phyloP scores from a whole-genome alignment of 768 basidiomycete genomes.

The Leccinum olivaceopallidum region DNA sequence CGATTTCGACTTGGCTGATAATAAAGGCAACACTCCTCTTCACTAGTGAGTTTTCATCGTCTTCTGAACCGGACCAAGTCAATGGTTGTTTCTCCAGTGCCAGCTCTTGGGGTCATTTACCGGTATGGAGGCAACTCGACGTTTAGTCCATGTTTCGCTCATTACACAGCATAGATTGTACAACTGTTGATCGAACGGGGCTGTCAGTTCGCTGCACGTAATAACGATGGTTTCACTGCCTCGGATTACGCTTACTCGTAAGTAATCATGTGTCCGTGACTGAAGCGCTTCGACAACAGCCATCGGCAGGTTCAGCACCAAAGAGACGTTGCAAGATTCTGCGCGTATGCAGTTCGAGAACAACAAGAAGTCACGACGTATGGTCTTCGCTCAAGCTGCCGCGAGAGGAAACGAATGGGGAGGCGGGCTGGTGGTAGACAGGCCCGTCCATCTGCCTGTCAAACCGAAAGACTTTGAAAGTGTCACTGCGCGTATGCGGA shows the following conservation, averaged over 20 bases:
- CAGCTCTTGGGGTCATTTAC: slow-evolving; percentile 84
- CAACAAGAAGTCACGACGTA: slow-evolving; percentile 73
- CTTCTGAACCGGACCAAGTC: slow-evolving; percentile 5
- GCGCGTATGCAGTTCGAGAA: slow-evolving; percentile 77
- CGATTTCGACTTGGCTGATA: slow-evolving; percentile 86
- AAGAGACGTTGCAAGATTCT: slow-evolving; percentile 77
- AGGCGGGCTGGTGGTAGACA: slow-evolving; percentile 39
- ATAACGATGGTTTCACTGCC: slow-evolving; percentile 90
- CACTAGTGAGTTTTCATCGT: slow-evolving; percentile 70
- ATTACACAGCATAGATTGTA: slow-evolving; percentile 53
- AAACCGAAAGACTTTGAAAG: slow-evolving; percentile 43
- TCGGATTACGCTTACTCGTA: slow-evolving; percentile 82
- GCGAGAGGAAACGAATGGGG: slow-evolving; percentile 65
- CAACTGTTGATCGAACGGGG: slow-evolving; percentile 88
- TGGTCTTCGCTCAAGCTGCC: slow-evolving; percentile 73
- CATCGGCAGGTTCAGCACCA: slow-evolving; percentile 60
- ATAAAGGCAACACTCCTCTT: slow-evolving; percentile 88
- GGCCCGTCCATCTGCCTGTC: slow-evolving; percentile 48
- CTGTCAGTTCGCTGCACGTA: slow-evolving; percentile 78
- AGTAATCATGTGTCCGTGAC: slow-evolving; percentile 9
- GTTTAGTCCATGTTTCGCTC: slow-evolving; percentile 10
- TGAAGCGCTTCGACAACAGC: slow-evolving; percentile 8
- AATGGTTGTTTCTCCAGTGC: slow-evolving; percentile 49
- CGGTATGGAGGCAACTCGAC: slow-evolving; percentile 46
- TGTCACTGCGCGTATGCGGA: slow-evolving; percentile 60